These are phyloP conservation scores for Coccinonectria pachysandricola DNA, from an alignment of 2,329 filamentous ascomycete species.

Conservation along the genomic window DNA sequence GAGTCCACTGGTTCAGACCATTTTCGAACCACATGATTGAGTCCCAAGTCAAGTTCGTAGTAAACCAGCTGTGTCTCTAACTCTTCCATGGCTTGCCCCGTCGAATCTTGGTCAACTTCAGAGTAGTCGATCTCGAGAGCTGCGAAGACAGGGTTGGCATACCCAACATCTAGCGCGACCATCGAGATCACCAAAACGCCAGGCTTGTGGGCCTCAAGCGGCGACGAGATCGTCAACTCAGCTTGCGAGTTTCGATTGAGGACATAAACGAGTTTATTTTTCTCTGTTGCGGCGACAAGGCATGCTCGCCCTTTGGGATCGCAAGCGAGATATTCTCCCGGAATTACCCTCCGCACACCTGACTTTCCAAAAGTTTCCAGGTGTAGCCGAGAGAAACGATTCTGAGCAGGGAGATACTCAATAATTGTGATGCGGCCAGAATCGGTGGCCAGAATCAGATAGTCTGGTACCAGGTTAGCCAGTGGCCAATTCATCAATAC, in stretches of 20 bases:
- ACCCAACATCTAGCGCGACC: conserved; percentile 85
- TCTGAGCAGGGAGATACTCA: conserved; percentile 79
- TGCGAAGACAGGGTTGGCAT: conserved; percentile 94
- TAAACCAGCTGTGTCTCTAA: conserved; percentile 89
- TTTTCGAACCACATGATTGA: conserved; percentile 94
- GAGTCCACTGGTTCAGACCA: conserved; percentile 93
- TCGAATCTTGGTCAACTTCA: conserved; percentile 82
- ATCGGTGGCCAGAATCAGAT: conserved; percentile 89
- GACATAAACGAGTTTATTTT: conserved; percentile 99
- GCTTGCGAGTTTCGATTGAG: conserved; percentile 91
- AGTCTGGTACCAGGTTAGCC: conserved; percentile 52
- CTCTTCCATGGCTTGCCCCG: conserved; percentile 69
- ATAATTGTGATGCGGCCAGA: conserved; percentile 90
- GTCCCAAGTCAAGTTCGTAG: conserved; percentile 90
- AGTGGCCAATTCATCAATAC: conserved; percentile 18
- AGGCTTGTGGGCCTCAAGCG: conserved; percentile 88
- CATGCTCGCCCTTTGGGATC: conserved; percentile 95
- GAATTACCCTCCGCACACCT: conserved; percentile 82
- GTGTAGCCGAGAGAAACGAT: conserved; percentile 80
- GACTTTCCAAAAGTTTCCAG: conserved; percentile 98
- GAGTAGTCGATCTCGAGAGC: conserved; percentile 89
- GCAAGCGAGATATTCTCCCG: conserved; percentile 89
- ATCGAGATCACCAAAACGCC: conserved; percentile 84
- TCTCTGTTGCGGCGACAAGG: conserved; percentile 87
- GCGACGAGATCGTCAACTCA: conserved; percentile 92